Percentiles rank a stretch among this genome's conserved stretches.
phyloP scores from a whole-genome alignment of 139 green algal genomes.

The Picochlorum sp. region DNA sequence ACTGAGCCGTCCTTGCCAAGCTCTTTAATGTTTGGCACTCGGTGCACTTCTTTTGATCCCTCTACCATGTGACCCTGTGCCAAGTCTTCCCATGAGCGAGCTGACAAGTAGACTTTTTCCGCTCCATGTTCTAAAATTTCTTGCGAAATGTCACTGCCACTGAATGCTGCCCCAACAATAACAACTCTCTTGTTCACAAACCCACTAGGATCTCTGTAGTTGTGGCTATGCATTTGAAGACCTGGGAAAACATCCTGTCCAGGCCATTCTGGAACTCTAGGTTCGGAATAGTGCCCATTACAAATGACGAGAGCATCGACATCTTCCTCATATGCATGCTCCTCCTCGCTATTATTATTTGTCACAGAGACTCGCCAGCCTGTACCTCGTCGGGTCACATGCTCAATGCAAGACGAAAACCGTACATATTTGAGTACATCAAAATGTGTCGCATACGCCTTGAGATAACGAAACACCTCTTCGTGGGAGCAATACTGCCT shows the following conservation, averaged over 20 bases:
- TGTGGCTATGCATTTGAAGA: conserved; percentile 37
- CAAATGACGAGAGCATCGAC: conserved; percentile 71
- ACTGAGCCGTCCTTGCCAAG: conserved; percentile 34
- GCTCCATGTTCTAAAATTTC: conserved; percentile 40
- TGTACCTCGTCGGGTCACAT: neutral
- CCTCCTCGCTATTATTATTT: neutral
- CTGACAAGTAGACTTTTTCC: conserved; percentile 35
- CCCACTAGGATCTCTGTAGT: conserved; percentile 27
- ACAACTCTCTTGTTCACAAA: conserved; percentile 52
- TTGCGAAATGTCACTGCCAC: conserved; percentile 44
- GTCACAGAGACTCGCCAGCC: neutral
- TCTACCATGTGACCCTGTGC: neutral
- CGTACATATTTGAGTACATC: conserved; percentile 23
- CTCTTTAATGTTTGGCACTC: conserved; percentile 12
- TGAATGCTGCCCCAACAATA: conserved; percentile 53
- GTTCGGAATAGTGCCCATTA: conserved; percentile 63
- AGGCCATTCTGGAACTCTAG: conserved; percentile 28
- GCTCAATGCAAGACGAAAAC: conserved; percentile 27
- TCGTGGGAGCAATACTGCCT: conserved; percentile 32
- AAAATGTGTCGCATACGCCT: conserved; percentile 39
- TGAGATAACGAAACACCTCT: conserved; percentile 45
- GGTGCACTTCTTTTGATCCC: neutral
- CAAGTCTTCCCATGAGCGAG: conserved; percentile 35
- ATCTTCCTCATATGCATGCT: neutral
- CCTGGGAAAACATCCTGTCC: conserved; percentile 12